Conservation (phyloP, 83 land plant genomes). For the Picea abies region DNA sequence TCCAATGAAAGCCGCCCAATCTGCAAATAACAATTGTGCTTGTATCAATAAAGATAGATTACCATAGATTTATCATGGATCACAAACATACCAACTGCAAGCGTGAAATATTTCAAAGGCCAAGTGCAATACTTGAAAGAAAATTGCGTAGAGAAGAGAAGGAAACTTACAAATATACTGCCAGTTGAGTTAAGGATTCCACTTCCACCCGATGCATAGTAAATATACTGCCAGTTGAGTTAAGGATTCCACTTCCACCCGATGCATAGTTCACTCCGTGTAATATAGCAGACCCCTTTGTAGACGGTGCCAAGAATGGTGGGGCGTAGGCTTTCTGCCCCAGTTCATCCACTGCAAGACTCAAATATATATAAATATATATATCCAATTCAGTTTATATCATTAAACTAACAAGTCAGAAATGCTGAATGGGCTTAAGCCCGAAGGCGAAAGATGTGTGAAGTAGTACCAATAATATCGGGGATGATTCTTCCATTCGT, state of each 20-base stretch:
- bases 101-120: too few species aligned
- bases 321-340: constrained; percentile 41
- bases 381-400: too few species aligned
- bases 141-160: too few species aligned
- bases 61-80: too few species aligned
- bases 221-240: constrained; percentile 69
- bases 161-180: constrained; percentile 61
- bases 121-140: too few species aligned
- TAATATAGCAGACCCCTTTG: constrained; percentile 49
- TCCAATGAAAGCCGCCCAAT: constrained; percentile 57
- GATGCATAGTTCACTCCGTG: constrained; percentile 84
- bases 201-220: constrained; percentile 85
- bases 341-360: constrained; percentile 45
- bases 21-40: constrained; percentile 1
- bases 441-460: too few species aligned
- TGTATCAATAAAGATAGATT: too few species aligned
- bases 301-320: constrained; percentile 67
- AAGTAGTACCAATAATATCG: constrained; percentile 57
- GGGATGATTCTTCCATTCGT: constrained; percentile 73
- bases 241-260: constrained; percentile 80
- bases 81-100: too few species aligned
- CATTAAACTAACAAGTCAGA: too few species aligned
- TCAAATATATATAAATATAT: neutral
- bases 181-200: constrained; percentile 79
- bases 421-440: too few species aligned